Evolutionary conservation across 768 basidiomycete genomes (phyloP), one percentile per base, ranked within the genome.

Genomic region (Mrakia frigida): DNA sequence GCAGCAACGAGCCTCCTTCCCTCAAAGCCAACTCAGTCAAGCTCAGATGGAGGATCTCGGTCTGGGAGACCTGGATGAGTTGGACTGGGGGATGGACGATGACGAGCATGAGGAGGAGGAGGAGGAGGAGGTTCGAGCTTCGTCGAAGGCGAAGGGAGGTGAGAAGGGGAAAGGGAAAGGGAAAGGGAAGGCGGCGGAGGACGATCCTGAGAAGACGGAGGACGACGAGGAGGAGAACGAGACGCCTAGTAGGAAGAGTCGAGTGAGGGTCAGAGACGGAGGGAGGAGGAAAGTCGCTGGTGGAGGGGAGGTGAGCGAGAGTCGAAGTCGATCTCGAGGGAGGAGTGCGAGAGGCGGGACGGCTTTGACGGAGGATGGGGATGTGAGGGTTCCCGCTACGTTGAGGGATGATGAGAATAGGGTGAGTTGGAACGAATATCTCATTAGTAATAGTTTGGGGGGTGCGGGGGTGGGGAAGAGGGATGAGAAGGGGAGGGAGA

Each of bases 11-110:
- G 46, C 46, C 46, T 37, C 46, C 46, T 37, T 46, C n/a, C 53
- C 46, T 18, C n/a, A 25, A 13, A 72, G 52, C 21, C 71, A 72
- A 33, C 71, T 72, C 52, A 72, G 53, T 35, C 71, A 72, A 21
- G 53, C 50, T 31, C 71, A 72, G 50, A 28, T 72, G 46, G 71
- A 72, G 39, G 71, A 23, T 6, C 25, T 23, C 6, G 71, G 71
- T 1, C 53, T 72, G 11, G 71, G 71, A 4, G 71, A 72, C n/a
- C 3, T 72, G 28, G 71, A 72, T 11, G 21, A 72, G 35, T 59
- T 72, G 71, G 33, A 72, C 25, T 46, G 46, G 46, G 46, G 46
- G 16, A 18, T 50, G 33, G 71, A 72, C 33, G 35, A 31, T 7
- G 46, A 31, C 10, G 37, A 35, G 9, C 28, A 50, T 1, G 59